These are phyloP conservation scores for Primulina tabacum DNA, from an alignment of 257 asterid genomes.

Conservation along the genomic window DNA sequence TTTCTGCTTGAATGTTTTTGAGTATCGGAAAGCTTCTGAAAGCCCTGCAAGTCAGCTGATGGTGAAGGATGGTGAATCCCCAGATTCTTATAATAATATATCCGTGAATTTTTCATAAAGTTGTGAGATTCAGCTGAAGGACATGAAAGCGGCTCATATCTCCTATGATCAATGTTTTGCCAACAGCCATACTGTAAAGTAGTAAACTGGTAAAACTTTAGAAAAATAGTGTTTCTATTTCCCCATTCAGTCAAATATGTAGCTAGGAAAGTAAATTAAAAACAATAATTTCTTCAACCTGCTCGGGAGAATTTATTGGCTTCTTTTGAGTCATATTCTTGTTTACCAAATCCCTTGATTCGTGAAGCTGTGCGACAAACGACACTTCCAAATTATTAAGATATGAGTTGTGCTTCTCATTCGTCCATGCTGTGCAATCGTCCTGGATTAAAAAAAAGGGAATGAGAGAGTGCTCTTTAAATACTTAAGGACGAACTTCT, in stretches of 20 bases:
- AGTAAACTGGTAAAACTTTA: constrained; percentile 21
- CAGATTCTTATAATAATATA: constrained; percentile 14
- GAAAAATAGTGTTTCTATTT: constrained; percentile 7
- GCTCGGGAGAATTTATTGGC: constrained; percentile 32
- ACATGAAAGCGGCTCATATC: constrained; percentile 22
- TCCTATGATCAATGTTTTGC: constrained; percentile 23
- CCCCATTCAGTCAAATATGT: neutral
- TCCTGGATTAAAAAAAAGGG: constrained; percentile 39
- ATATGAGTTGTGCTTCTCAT: constrained; percentile 65
- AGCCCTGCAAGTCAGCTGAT: constrained; percentile 23
- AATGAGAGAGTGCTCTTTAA: constrained; percentile 7
- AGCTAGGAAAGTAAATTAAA: neutral
- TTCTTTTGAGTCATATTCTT: constrained; percentile 22
- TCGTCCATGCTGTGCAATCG: constrained; percentile 52
- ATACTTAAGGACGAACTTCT: neutral
- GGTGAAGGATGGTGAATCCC: constrained; percentile 24
- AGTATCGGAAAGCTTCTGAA: constrained; percentile 6
- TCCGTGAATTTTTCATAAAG: constrained; percentile 17
- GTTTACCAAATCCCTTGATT: constrained; percentile 36
- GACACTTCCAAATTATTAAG: constrained; percentile 68
- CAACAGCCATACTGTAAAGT: constrained; percentile 23
- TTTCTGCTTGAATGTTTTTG: constrained; percentile 20
- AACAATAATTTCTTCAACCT: constrained; percentile 28
- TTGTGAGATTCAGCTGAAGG: constrained; percentile 23
- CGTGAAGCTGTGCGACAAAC: constrained; percentile 61